Evolutionary conservation across 768 basidiomycete genomes (phyloP).

Genomic region (Harrya chromipes): DNA sequence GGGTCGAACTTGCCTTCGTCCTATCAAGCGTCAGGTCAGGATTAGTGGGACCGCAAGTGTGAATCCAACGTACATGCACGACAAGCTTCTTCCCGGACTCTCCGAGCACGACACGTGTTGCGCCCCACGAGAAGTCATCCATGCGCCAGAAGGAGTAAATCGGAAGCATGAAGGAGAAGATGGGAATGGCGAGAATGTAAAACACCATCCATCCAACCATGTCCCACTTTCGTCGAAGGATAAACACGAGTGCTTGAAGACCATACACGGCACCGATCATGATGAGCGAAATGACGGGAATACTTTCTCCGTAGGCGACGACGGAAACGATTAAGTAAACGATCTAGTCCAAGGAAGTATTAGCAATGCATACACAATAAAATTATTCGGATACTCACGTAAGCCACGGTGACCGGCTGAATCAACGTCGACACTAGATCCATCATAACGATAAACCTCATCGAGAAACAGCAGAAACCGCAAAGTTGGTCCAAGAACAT

Average conservation of each 20-base stretch:
- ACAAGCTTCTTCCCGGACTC: constrained; percentile 95
- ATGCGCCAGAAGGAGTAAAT: constrained; percentile 97
- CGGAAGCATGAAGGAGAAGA: constrained; percentile 90
- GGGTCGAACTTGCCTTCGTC: constrained; percentile 99
- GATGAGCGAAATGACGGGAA: constrained; percentile 81
- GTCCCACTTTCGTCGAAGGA: constrained; percentile 94
- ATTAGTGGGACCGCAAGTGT: constrained; percentile 1
- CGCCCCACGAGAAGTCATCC: constrained; percentile 98
- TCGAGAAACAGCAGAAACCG: constrained; percentile 98
- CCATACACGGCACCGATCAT: constrained; percentile 96
- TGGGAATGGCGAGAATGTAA: constrained; percentile 92
- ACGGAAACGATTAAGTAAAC: constrained; percentile 86
- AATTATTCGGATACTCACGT: constrained; percentile 53
- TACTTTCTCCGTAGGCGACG: constrained; percentile 56
- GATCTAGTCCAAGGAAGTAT: constrained; percentile 46
- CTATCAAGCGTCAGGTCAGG: constrained; percentile 36
- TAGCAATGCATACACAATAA: constrained; percentile 1
- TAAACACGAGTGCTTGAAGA: constrained; percentile 87
- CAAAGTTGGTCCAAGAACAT: constrained; percentile 89
- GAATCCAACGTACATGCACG: constrained; percentile 67
- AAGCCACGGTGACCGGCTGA: constrained; percentile 84
- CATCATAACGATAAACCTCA: constrained; percentile 98
- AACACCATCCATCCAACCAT: constrained; percentile 98
- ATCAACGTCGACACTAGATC: constrained; percentile 87
- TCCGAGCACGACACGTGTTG: constrained; percentile 87